phyloP scores from a whole-genome alignment of 257 asterid species.

The Apocynum venetum region DNA sequence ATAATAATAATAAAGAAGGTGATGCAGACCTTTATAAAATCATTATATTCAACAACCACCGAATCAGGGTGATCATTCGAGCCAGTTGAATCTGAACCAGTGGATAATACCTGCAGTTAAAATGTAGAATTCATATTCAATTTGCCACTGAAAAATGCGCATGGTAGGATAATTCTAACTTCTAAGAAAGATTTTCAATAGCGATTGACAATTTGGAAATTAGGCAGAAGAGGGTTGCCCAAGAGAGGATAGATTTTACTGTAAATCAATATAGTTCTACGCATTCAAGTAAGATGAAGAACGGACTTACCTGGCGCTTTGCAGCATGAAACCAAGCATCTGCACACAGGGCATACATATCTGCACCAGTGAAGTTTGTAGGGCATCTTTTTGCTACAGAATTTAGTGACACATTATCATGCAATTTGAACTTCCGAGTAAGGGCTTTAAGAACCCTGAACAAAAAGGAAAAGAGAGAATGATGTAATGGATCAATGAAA shows the following conservation, averaged over 20 bases:
- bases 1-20: too few relatives aligned
- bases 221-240: neutral
- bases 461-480: neutral
- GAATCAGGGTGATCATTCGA: conserved; percentile 40
- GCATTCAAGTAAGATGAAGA: neutral
- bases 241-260: neutral
- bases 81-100: conserved; percentile 39
- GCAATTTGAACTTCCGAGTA: conserved; percentile 79
- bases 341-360: conserved; percentile 94
- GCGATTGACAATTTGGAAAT: neutral
- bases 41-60: conserved; percentile 65
- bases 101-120: conserved; percentile 43
- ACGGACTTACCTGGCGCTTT: conserved; percentile 54
- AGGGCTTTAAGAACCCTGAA: conserved; percentile 87
- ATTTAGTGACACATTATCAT: conserved; percentile 65
- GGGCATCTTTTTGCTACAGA: conserved; percentile 86
- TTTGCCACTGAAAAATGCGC: neutral
- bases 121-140: neutral
- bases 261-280: neutral
- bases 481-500: conserved; percentile 4
- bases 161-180: neutral
- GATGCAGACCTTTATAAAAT: conserved; percentile 65
- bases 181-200: neutral
- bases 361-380: conserved; percentile 95
- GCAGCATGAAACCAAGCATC: conserved; percentile 99